Evolutionary conservation across 2,329 filamentous ascomycete genomes (phyloP), one percentile per base, ranked within the genome.

Genomic region (Cytospora paraplurivora): DNA sequence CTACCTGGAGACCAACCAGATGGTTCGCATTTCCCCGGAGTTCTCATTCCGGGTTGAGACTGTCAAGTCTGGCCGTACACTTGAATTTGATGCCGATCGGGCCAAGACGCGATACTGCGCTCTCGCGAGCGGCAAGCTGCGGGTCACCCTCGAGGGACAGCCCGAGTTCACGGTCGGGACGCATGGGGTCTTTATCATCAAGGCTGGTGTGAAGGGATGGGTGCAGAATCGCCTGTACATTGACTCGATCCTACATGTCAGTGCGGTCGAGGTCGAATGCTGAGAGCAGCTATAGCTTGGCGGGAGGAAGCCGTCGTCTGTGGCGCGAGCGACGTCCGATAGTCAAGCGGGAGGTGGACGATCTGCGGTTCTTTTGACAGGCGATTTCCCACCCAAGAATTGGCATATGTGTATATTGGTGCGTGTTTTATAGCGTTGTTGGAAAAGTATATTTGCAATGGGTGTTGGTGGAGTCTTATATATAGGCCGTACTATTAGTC

Each of bases 91-190:
- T 4, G 35, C 69, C 0, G 67, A 71, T 0, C 10, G 27, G 1
- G n/a, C 32, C 27, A 65, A 63, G 51, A 69, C 65, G n/a, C 70
- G 71, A 1, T 66, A 73, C 7, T 73, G 72, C 62, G 71, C 68
- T 3, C 37, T 77, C 4, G 70, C 72, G 0, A 58, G 67, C 7
- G 75, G 75, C 10, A 76, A 76, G 68, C 62, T 73, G 38, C 56
- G 62, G 7, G 69, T 76, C 34, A 59, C 55, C n/a, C 56, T 70
- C 0, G 67, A 62, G 1, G 68, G 64, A 2, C 69, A 71, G 60
- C 59, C 67, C 4, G 69, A 70, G 58, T 71, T 74, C 37, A 60
- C 59, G 2, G 66, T 74, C 1, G 72, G 72, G 1, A 69, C 69
- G 7, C 67, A 71, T 56, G 72, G 72, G 32, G 63, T 72, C 41